phyloP scores from a whole-genome alignment of 1,139 yeast species.

The Scheffersomyces insectosa region DNA sequence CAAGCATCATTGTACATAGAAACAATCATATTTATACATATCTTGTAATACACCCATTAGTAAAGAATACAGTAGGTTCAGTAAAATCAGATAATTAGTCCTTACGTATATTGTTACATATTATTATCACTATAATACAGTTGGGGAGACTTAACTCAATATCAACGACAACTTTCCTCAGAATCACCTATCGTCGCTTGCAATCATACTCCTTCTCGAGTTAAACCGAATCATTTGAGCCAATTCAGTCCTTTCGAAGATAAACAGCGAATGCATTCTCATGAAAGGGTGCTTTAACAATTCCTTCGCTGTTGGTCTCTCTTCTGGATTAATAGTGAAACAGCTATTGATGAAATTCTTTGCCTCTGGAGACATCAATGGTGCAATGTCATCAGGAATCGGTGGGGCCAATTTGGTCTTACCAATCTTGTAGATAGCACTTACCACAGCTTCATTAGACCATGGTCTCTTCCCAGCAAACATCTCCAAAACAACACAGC shows the following conservation, averaged over 20 bases:
- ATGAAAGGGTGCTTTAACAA: conserved; percentile 68
- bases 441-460: conserved; percentile 77
- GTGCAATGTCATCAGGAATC: conserved; percentile 81
- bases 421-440: conserved; percentile 76
- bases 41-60: no score
- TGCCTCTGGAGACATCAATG: conserved; percentile 63
- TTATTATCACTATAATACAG: no score
- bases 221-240: conserved; percentile 46
- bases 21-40: no score
- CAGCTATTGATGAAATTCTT: conserved; percentile 72
- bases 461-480: conserved; percentile 83
- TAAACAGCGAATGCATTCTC: conserved; percentile 45
- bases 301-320: conserved; percentile 83
- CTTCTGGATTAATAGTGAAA: conserved; percentile 77
- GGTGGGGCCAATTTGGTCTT: conserved; percentile 87
- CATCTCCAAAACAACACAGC: conserved; percentile 97
- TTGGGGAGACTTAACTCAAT: no score
- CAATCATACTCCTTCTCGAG: conserved; percentile 23
- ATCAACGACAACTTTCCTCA: neutral
- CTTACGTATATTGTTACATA: no score
- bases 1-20: no score
- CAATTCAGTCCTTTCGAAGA: conserved; percentile 64
- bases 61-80: no score
- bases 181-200: neutral
- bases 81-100: no score